Conservation (phyloP, 306 rosid genomes). For the Castanea sativa region DNA sequence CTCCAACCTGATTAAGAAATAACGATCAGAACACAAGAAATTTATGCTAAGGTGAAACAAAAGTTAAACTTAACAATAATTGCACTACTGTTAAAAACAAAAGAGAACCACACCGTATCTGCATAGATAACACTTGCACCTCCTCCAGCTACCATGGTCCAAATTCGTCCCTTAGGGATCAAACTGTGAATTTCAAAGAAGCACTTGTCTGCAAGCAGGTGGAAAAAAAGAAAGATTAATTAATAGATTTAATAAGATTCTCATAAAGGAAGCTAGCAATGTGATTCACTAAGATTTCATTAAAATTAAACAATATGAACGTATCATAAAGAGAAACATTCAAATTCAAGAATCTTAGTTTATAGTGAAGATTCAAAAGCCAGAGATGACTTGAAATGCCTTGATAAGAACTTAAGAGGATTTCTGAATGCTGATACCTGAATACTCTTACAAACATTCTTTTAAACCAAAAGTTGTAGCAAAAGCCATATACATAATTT, state of each 20-base stretch:
- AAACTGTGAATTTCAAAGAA: slow-evolving; percentile 92
- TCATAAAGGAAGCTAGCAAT: neutral
- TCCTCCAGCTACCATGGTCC: slow-evolving; percentile 99
- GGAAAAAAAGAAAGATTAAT: neutral
- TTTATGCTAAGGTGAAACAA: slow-evolving; percentile 3
- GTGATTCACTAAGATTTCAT: neutral
- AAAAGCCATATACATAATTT: neutral
- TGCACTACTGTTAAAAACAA: neutral
- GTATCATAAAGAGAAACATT: neutral
- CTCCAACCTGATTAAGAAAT: slow-evolving; percentile 67
- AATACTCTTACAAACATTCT: neutral
- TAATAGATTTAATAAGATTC: neutral
- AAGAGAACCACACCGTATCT: slow-evolving; percentile 58
- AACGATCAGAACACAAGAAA: neutral
- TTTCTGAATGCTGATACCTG: neutral
- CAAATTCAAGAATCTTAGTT: slow-evolving; percentile 1
- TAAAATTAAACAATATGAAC: neutral
- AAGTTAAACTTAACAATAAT: slow-evolving; percentile 8
- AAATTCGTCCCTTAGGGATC: slow-evolving; percentile 86
- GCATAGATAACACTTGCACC: slow-evolving; percentile 99
- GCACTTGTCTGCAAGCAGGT: slow-evolving; percentile 77
- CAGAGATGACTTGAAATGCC: neutral
- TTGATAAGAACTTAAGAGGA: neutral
- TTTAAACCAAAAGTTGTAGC: neutral
- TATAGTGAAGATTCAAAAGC: neutral